phyloP scores from a whole-genome alignment of 768 basidiomycete genomes.

The Collybiopsis luxurians region DNA sequence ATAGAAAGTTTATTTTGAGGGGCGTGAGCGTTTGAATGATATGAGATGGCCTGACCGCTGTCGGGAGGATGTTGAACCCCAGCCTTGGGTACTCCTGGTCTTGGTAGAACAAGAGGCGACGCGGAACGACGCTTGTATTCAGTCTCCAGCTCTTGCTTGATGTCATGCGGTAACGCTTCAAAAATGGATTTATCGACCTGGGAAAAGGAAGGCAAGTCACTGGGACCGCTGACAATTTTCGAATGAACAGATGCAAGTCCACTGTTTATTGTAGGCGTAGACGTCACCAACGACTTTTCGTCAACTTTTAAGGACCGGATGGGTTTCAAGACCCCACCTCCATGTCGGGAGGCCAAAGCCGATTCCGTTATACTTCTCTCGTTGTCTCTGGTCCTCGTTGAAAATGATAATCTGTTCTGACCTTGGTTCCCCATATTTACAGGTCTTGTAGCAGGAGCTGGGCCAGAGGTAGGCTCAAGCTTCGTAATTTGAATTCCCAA shows the following conservation, averaged over 20 bases:
- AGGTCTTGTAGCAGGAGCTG: constrained; percentile 14
- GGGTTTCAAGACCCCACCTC: too few relatives aligned
- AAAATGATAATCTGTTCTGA: constrained; percentile 65
- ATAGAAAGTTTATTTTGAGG: background rate
- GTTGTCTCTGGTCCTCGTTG: constrained; percentile 5
- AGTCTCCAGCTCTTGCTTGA: constrained; percentile 64
- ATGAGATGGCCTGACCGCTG: background rate
- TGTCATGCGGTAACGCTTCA: constrained; percentile 65
- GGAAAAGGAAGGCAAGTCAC: constrained; percentile 65
- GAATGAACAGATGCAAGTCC: too few relatives aligned
- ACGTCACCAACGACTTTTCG: too few relatives aligned
- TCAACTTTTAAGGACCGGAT: too few relatives aligned
- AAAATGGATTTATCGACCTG: constrained; percentile 74
- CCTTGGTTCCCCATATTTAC: constrained; percentile 30
- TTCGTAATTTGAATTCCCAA: constrained; percentile 91
- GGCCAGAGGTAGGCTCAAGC: constrained; percentile 54
- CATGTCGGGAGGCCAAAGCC: too few relatives aligned
- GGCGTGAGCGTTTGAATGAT: background rate
- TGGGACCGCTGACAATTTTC: background rate
- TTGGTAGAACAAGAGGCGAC: constrained; percentile 37
- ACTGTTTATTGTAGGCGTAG: too few relatives aligned
- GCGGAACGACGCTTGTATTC: constrained; percentile 63
- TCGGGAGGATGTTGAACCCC: constrained; percentile 8
- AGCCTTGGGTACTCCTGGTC: background rate
- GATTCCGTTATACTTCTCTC: background rate